Percentiles rank a stretch among this genome's conserved stretches.
phyloP scores from a whole-genome alignment of 345 rosid species.

The Acer campestre region DNA sequence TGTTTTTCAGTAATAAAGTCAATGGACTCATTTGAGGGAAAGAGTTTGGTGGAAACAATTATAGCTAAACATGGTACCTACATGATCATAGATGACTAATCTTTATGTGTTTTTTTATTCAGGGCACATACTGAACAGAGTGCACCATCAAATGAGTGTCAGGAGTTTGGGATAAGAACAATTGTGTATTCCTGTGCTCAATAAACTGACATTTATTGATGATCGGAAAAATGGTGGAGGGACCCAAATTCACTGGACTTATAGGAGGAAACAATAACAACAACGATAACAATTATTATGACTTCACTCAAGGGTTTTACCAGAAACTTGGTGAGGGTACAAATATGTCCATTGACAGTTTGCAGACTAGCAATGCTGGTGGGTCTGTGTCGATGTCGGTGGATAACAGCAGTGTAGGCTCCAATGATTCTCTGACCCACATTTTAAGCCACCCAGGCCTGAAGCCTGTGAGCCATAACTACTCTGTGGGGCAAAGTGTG shows the following conservation, averaged over 20 bases:
- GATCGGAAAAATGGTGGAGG: conserved; percentile 62
- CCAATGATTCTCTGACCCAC: conserved; percentile 68
- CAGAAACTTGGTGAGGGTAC: conserved; percentile 68
- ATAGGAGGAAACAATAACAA: conserved; percentile 50
- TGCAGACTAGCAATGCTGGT: conserved; percentile 60
- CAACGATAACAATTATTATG: conserved; percentile 50
- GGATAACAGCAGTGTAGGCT: conserved; percentile 71
- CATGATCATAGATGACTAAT: not conserved
- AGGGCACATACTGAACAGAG: conserved; percentile 15
- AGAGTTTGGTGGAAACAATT: not conserved
- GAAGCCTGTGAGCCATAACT: conserved; percentile 45
- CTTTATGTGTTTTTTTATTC: not conserved
- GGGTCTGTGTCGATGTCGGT: conserved; percentile 68
- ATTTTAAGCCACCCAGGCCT: conserved; percentile 64
- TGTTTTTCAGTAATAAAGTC: not conserved
- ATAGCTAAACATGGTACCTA: too few relatives aligned
- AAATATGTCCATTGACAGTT: conserved; percentile 67
- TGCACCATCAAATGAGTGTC: conserved; percentile 22
- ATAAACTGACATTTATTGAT: conserved; percentile 27
- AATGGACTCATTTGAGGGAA: not conserved
- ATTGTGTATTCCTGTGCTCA: conserved; percentile 12
- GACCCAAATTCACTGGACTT: conserved; percentile 52
- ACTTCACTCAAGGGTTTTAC: conserved; percentile 57
- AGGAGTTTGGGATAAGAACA: conserved; percentile 21
- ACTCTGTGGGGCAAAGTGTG: conserved; percentile 57